Base-by-base conservation (phyloP, 208 protist genomes). In the Zelonia costaricensis region DNA sequence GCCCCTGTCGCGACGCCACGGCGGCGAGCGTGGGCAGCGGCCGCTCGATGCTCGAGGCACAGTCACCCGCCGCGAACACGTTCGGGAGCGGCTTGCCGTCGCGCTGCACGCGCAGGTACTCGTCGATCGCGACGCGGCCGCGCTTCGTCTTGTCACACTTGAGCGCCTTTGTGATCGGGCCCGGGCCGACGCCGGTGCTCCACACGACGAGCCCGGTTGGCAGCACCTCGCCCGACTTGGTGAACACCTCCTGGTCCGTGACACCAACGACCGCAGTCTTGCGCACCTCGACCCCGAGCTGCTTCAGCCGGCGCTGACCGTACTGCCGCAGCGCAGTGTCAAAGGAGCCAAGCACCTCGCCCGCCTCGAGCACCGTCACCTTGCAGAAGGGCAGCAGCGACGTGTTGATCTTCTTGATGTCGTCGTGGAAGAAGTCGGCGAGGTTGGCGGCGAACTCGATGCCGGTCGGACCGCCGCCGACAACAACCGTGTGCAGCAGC, bases 401-500 rank as follows among this genome's bases (percentile, higher is more conserved):
- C 52, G 61, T 82, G 62, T 86, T 86, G 40, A 91, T 60, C 48
- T 87, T 90, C 44, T 60, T 56, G 47, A 97, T 65, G 74, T 98
- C 94, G 49, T 91, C 65, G 4, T 72, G 76, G 64, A 98, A 76
- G 61, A 98, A 97, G 45, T 98, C 94, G 40, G 84, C 82, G 28
- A 97, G 72, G 59, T 88, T 91, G 44, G 80, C 85, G 57, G 84
- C 85, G 49, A 95, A 96, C 68, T 98, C 92, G 55, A 91, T 82
- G 27, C 87, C 86, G 18, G 88, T 97, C 12, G 90, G 87, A 15
- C 92, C 92, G n/a, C 88, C 92, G 55, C 94, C 92, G 20, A 98
- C 94, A 0, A 98, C 88, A 20, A 98, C 77, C 55, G 88, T 88
- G 73, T 92, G 80, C 23, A 98, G 75, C 43, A 98, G 65, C 36